phyloP scores from a whole-genome alignment of 768 basidiomycete genomes.

The Cystobasidium tubakii region DNA sequence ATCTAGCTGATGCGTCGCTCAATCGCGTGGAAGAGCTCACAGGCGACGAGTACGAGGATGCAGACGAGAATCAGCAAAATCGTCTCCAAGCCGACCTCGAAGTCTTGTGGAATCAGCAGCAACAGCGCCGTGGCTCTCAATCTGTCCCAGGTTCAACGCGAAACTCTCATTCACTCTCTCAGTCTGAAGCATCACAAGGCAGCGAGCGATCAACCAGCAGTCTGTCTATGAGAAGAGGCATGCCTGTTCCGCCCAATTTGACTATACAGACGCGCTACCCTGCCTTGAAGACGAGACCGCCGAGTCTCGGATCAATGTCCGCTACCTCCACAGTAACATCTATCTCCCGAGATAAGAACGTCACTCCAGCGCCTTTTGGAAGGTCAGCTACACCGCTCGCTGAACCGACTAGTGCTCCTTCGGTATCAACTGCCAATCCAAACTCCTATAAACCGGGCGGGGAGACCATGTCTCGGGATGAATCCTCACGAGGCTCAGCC shows the following conservation, averaged over 20 bases:
- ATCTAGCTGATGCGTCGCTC: not conserved
- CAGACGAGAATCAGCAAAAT: not conserved
- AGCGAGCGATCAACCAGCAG: constrained; percentile 13
- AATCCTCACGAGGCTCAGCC: constrained; percentile 25
- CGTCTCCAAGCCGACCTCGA: not conserved
- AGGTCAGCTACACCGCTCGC: not conserved
- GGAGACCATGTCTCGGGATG: constrained; percentile 35
- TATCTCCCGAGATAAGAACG: constrained; percentile 16
- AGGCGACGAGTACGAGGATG: constrained; percentile 9
- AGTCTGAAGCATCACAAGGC: not conserved
- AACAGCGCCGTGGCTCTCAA: not conserved
- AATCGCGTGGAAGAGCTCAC: not conserved
- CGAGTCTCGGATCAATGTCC: constrained; percentile 6
- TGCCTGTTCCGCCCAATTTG: constrained; percentile 26
- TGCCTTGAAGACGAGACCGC: not conserved
- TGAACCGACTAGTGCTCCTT: not conserved
- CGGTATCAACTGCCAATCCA: not conserved
- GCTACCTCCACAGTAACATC: constrained; percentile 22
- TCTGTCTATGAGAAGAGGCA: constrained; percentile 23
- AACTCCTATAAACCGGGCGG: constrained; percentile 11
- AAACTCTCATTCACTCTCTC: not conserved
- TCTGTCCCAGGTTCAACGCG: not conserved
- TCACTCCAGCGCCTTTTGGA: not conserved
- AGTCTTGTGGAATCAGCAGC: not conserved
- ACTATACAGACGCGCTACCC: constrained; percentile 8